A percentile compares a stretch with the other conserved stretches of the same genome.
Conservation (phyloP, 2,329 filamentous ascomycete genomes). For the Pleoardoris graminearum region DNA sequence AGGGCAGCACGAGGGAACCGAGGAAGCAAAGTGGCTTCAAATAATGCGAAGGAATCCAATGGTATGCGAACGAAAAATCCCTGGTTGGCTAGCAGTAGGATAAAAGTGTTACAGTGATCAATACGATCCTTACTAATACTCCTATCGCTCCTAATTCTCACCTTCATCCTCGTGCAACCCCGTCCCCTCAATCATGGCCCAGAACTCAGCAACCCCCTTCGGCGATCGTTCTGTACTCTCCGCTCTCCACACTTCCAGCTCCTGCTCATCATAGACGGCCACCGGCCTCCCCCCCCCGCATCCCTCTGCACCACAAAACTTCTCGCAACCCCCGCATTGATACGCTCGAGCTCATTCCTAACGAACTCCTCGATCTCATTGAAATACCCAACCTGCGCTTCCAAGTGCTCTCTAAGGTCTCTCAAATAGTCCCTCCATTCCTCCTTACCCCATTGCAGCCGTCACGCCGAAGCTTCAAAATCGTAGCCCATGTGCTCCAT, state of each 20-base stretch:
- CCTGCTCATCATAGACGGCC: constrained; percentile 14
- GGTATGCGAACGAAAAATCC: no score
- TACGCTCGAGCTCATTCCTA: not conserved
- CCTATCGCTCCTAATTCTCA: not conserved
- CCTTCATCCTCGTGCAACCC: not conserved
- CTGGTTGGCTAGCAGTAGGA: no score
- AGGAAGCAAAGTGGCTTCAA: not conserved
- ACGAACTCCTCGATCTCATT: not conserved
- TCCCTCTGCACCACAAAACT: not conserved
- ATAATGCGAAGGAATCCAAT: no score
- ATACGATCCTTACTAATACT: no score
- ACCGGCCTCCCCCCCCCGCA: not conserved
- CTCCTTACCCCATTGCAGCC: not conserved
- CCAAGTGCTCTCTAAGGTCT: not conserved
- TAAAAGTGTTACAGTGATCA: no score
- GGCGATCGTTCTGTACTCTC: not conserved
- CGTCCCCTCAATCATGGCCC: not conserved
- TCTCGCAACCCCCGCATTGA: not conserved
- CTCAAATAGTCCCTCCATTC: not conserved
- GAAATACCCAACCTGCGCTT: not conserved
- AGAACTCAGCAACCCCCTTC: not conserved
- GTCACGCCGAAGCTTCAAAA: not conserved
- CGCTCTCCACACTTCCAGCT: not conserved
- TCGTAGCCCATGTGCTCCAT: not conserved
- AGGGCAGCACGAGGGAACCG: not conserved